phyloP scores from a whole-genome alignment of 495 filamentous ascomycete genomes.

The Hypoxylon perforatum region DNA sequence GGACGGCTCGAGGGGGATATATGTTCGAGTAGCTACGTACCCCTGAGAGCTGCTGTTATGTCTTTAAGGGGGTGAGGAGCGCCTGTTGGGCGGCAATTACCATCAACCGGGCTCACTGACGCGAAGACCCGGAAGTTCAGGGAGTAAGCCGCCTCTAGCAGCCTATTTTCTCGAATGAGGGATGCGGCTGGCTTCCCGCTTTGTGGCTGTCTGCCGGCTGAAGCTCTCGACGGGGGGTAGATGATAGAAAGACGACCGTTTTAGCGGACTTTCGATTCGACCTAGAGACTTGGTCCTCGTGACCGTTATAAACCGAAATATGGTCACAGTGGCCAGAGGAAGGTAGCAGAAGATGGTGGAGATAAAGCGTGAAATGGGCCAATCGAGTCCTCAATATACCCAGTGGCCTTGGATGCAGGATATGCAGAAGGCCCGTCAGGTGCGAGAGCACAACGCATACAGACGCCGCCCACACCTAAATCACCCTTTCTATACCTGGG shows the following conservation, averaged over 20 bases:
- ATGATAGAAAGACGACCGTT: constrained; percentile 15
- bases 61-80: constrained; percentile 43
- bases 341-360: constrained; percentile 41
- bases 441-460: constrained; percentile 27
- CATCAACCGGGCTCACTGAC: constrained; percentile 45
- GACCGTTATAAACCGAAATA: constrained; percentile 41
- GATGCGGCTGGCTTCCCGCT: constrained; percentile 9
- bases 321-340: constrained; percentile 30
- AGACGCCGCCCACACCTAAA: constrained; percentile 31
- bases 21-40: constrained; percentile 46
- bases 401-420: constrained; percentile 31
- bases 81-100: constrained; percentile 48
- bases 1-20: constrained; percentile 47
- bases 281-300: constrained; percentile 13
- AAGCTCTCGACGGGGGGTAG: constrained; percentile 9
- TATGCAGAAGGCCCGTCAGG: constrained; percentile 19
- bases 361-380: constrained; percentile 34
- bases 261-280: constrained; percentile 18
- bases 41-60: constrained; percentile 45
- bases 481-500: constrained; percentile 24
- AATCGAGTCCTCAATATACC: constrained; percentile 41
- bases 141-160: constrained; percentile 26
- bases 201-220: constrained; percentile 34
- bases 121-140: constrained; percentile 7
- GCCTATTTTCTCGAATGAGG: constrained; percentile 22